Conservation (phyloP, 2,329 filamentous ascomycete genomes). For the Ophiocordyceps robertsii region DNA sequence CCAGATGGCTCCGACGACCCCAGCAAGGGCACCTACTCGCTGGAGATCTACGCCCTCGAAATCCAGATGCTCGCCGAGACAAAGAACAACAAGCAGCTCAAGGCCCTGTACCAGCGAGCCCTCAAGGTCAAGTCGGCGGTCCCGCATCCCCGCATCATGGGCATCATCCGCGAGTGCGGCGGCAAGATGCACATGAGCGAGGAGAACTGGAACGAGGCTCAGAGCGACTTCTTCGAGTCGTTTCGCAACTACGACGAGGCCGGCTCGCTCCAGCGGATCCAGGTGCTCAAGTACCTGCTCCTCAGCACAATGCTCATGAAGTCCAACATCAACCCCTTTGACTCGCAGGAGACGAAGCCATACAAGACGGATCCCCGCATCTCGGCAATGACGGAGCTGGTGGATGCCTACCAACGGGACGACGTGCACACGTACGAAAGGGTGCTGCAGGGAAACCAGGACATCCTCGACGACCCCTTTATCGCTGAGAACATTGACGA, state of each 20-base stretch:
- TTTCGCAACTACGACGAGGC: constrained; percentile 99
- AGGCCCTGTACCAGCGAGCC: constrained; percentile 81
- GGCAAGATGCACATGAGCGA: constrained; percentile 99
- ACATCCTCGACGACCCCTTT: constrained; percentile 82
- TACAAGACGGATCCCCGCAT: constrained; percentile 95
- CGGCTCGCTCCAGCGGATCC: constrained; percentile 87
- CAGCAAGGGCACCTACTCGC: constrained; percentile 88
- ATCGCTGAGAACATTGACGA: constrained; percentile 99
- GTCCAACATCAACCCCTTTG: constrained; percentile 96
- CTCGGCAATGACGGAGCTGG: constrained; percentile 90
- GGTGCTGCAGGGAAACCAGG: constrained; percentile 75
- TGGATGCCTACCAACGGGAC: constrained; percentile 91
- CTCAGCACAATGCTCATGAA: constrained; percentile 98
- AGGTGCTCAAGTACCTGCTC: constrained; percentile 93
- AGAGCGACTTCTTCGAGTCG: constrained; percentile 96
- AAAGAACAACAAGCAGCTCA: constrained; percentile 93
- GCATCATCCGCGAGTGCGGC: constrained; percentile 94
- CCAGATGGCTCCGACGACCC: constrained; percentile 83
- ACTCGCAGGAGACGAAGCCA: constrained; percentile 96
- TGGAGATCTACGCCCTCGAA: constrained; percentile 92
- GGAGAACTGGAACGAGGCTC: constrained; percentile 96
- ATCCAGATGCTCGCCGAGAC: constrained; percentile 98
- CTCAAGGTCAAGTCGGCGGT: constrained; percentile 92
- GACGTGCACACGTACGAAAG: constrained; percentile 87
- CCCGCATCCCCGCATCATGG: constrained; percentile 97